These are phyloP conservation scores for Paecilomyces formosus DNA, from an alignment of 2,329 filamentous ascomycete species.

Conservation along the genomic window DNA sequence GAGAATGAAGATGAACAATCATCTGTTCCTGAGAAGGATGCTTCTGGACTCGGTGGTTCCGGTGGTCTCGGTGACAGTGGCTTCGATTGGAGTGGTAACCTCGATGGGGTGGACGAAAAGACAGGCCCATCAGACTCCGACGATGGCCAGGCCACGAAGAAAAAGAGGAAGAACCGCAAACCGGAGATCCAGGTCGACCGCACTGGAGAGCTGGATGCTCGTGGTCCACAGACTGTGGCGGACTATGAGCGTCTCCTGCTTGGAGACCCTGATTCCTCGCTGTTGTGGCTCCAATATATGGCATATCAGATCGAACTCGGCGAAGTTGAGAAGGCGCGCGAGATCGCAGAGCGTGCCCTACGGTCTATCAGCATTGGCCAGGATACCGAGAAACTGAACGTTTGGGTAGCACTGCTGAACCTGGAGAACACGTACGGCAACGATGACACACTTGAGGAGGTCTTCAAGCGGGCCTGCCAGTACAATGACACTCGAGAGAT, in stretches of 20 bases:
- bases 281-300: conserved; percentile 96
- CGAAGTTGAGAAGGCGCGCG: conserved; percentile 79
- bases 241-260: conserved; percentile 93
- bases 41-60: neutral
- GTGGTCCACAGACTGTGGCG: conserved; percentile 79
- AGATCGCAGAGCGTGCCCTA: conserved; percentile 83
- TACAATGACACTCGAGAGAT: conserved; percentile 90
- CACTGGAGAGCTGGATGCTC: conserved; percentile 82
- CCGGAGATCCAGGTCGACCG: conserved; percentile 75
- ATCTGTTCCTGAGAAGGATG: neutral
- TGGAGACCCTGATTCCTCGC: conserved; percentile 85
- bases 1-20: conserved; percentile 42
- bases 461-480: conserved; percentile 87
- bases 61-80: conserved; percentile 63
- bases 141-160: conserved; percentile 40
- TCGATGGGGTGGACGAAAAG: conserved; percentile 40
- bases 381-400: conserved; percentile 85
- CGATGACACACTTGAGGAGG: conserved; percentile 71
- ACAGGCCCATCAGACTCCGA: conserved; percentile 45
- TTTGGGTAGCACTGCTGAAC: conserved; percentile 93
- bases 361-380: conserved; percentile 86
- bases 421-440: conserved; percentile 85
- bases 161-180: conserved; percentile 70
- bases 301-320: conserved; percentile 93
- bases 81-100: conserved; percentile 80